Base-by-base conservation (phyloP, 1,284 basidiomycete genomes). In the Cryptococcus sp. region DNA sequence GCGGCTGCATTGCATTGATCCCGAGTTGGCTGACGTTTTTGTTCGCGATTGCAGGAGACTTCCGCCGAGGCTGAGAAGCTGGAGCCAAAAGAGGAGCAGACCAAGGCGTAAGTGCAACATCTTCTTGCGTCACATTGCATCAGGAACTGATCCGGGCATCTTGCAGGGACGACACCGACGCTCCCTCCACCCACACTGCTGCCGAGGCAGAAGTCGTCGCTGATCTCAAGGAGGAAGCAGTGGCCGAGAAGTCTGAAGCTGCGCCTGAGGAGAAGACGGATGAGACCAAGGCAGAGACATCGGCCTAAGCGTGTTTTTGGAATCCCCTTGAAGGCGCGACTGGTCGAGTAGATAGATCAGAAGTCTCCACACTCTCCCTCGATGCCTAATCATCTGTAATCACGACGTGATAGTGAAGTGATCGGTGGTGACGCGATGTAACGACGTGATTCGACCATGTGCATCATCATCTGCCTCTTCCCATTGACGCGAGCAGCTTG, bases 1-100 rank as follows among this genome's bases (percentile, higher is more conserved):
- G 31, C 13, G 31, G 31, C 25, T 70, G 71, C 51, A 60, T 68
- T 23, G 54, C 60, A 8, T 68, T 76, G 52, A 77, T 77, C 56
- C 55, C 74, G 77, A 56, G 71, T 38, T 69, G 27, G 41, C n/a
- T 39, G 20, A 44, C 13, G 13, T 53, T 31, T 16, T 19, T 23
- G 13, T 35, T 13, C 22, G 41, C 27, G 23, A 31, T 42, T 8
- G 41, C 35, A 61, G 59, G 59, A 63, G 47, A 58, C 59, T 22
- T 53, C 60, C 44, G 54, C 60, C 51, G 60, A 47, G 35, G 53
- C 58, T 27, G 62, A 63, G 47, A 65, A 69, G 51, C 50, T 55
- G 35, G 57, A 53, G 60, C 53, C 58, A 38, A 62, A 61, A 53
- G 61, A 65, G 50, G 60, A 58, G 56, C 27, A 54, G 27, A 41